Evolutionary conservation across 148 eudicot genomes (phyloP).

Genomic region (Oxyria digyna): DNA sequence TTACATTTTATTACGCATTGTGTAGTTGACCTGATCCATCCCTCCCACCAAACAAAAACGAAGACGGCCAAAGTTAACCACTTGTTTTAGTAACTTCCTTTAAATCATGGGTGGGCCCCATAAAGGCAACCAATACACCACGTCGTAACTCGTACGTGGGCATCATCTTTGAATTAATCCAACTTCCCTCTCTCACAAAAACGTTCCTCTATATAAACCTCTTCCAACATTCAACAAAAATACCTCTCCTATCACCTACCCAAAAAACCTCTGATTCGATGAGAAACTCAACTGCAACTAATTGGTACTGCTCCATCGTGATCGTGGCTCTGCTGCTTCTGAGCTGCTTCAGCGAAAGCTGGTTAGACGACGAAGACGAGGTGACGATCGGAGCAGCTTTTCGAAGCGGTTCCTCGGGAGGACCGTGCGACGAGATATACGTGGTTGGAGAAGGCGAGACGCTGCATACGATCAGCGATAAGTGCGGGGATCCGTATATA

Average conservation of each 20-base stretch:
- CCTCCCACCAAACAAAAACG: too few species aligned
- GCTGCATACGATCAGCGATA: conserved; percentile 42
- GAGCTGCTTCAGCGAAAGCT: background rate
- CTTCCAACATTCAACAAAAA: background rate
- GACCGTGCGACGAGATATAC: conserved; percentile 39
- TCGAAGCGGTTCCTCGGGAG: too few species aligned
- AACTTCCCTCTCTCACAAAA: background rate
- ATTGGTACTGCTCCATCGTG: conserved; percentile 43
- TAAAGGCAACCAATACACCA: background rate
- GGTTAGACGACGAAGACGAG: too few species aligned
- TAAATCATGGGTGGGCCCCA: background rate
- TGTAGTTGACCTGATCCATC: too few species aligned
- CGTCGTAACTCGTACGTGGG: background rate
- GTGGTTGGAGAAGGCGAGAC: conserved; percentile 53
- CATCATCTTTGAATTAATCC: background rate
- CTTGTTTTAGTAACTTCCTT: background rate
- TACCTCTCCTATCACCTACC: background rate
- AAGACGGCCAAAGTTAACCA: too few species aligned
- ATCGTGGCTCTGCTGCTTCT: conserved; percentile 17
- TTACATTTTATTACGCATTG: too few species aligned
- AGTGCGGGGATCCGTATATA: conserved; percentile 44
- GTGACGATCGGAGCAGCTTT: too few species aligned
- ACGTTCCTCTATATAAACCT: background rate
- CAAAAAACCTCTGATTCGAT: background rate
- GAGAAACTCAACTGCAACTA: conserved; percentile 18